These are phyloP conservation scores for Porcisia hertigi DNA, from an alignment of 208 protist species.

Conservation along the genomic window DNA sequence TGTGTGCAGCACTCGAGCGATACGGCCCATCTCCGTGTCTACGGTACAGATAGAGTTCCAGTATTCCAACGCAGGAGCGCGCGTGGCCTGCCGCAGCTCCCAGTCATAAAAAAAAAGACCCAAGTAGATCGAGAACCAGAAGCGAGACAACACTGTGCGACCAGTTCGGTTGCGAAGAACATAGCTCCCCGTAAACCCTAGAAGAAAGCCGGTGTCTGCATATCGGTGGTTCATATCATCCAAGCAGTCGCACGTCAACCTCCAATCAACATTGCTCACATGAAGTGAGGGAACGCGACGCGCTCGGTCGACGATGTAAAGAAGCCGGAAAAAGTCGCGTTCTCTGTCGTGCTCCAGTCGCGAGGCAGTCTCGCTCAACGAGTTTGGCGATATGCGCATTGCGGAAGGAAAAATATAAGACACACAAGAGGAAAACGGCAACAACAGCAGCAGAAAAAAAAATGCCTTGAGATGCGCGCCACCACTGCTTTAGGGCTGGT, in stretches of 20 bases:
- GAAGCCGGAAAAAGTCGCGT: slow-evolving; percentile 64
- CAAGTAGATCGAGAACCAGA: slow-evolving; percentile 59
- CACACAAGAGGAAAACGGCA: neutral
- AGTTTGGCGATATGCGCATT: slow-evolving; percentile 38
- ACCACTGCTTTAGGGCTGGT: neutral
- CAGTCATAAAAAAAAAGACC: slow-evolving; percentile 74
- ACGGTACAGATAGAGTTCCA: slow-evolving; percentile 75
- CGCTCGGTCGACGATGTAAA: slow-evolving; percentile 38
- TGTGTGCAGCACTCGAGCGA: slow-evolving; percentile 57
- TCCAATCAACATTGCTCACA: slow-evolving; percentile 59
- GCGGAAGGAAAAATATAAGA: neutral
- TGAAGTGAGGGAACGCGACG: slow-evolving; percentile 18
- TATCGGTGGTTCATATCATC: slow-evolving; percentile 81
- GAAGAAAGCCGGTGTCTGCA: slow-evolving; percentile 70
- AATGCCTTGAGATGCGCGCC: neutral
- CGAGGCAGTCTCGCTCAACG: slow-evolving; percentile 40
- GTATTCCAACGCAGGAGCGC: slow-evolving; percentile 61
- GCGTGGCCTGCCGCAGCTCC: slow-evolving; percentile 51
- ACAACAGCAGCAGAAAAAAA: neutral
- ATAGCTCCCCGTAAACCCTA: slow-evolving; percentile 50
- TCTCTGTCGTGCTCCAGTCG: slow-evolving; percentile 48
- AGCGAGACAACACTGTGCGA: slow-evolving; percentile 40
- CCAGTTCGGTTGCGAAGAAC: slow-evolving; percentile 38
- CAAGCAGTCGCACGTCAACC: slow-evolving; percentile 70
- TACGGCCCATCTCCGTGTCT: slow-evolving; percentile 55